Evolutionary conservation across 2,329 filamentous ascomycete genomes (phyloP), one percentile per base, ranked within the genome.

Genomic region (Leptographium galeiforme): DNA sequence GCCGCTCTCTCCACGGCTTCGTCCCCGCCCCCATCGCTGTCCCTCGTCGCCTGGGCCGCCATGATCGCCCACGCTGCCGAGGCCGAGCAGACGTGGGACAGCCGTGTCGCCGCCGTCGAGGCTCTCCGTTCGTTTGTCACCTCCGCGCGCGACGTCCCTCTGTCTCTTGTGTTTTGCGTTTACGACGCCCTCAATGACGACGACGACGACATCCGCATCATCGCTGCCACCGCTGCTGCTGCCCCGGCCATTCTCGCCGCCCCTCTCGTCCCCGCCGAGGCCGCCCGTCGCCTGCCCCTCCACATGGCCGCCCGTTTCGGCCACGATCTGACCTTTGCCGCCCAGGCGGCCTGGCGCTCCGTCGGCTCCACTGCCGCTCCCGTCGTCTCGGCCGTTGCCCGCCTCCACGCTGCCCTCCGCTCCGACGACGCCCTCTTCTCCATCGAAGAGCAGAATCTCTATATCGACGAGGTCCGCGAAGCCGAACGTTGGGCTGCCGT

Each of bases 381-480:
- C n/a, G n/a, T 8, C 18, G 2, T 38, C 41, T 6, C 64, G 64
- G 62, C 44, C 59, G 6, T 50, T 69, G 0, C 69, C 71, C 0
- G 62, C 63, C 30, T 50, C 59, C 1, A 62, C 4, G 57, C 63
- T 10, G 74, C 77, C 5, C 64, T 80, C 61, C 67, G 69, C 53
- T 71, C 76, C 60, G 78, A 87, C 62, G 78, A 82, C 57, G 74
- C 82, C 4, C 77, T 98, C 0, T 98, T 98, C 64, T 84, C 79
- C 0, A 77, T 89, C 53, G 93, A 98, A 68, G 90, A 94, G 65
- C 89, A 95, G 64, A 98, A 98, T 64, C 75, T 96, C n/a, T 97
- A 88, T 66, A 72, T 91, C 50, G 91, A 97, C 64, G 83, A 89
- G 60, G 79, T 88, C 7, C 75, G 82, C 48, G 90, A 96, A 65